Conservation (phyloP, 495 filamentous ascomycete species). For the Penicillium ucsense region DNA sequence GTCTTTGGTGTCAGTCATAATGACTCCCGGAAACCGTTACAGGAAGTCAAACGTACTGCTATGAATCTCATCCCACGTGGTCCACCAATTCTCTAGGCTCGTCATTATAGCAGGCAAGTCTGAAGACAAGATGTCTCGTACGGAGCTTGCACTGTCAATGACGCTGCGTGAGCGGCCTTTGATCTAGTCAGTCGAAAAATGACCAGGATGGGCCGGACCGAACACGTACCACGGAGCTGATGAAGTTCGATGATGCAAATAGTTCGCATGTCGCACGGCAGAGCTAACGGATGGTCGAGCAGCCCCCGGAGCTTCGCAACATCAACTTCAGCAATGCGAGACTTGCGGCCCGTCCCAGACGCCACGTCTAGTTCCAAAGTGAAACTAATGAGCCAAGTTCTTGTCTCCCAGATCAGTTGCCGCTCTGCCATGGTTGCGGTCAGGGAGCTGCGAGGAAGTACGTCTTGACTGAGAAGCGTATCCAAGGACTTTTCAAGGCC, state of each 20-base stretch:
- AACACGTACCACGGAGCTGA: conserved; percentile 25
- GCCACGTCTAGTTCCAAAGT: conserved; percentile 35
- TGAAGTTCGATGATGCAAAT: conserved; percentile 34
- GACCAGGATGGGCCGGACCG: not conserved
- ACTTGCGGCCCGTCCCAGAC: conserved; percentile 34
- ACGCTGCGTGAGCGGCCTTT: conserved; percentile 23
- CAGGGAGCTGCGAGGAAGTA: conserved; percentile 28
- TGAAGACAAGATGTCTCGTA: conserved; percentile 19
- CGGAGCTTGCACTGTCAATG: conserved; percentile 22
- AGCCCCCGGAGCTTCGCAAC: conserved; percentile 29
- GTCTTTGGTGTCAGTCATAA: not conserved
- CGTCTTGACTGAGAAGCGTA: conserved; percentile 25
- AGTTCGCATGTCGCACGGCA: conserved; percentile 35
- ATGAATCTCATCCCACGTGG: conserved; percentile 36
- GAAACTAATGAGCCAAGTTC: conserved; percentile 35
- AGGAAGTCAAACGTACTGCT: conserved; percentile 16
- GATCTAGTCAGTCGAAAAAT: not conserved
- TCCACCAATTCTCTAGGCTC: conserved; percentile 31
- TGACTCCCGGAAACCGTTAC: not conserved
- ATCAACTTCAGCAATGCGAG: conserved; percentile 32
- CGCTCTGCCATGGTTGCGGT: conserved; percentile 33
- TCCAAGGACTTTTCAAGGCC: conserved; percentile 35
- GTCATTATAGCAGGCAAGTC: conserved; percentile 30
- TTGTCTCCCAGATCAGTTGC: conserved; percentile 32
- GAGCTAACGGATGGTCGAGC: conserved; percentile 32